Evolutionary conservation across 805 yeast genomes (phyloP).

Genomic region (Sugiyamaella chiloensis): DNA sequence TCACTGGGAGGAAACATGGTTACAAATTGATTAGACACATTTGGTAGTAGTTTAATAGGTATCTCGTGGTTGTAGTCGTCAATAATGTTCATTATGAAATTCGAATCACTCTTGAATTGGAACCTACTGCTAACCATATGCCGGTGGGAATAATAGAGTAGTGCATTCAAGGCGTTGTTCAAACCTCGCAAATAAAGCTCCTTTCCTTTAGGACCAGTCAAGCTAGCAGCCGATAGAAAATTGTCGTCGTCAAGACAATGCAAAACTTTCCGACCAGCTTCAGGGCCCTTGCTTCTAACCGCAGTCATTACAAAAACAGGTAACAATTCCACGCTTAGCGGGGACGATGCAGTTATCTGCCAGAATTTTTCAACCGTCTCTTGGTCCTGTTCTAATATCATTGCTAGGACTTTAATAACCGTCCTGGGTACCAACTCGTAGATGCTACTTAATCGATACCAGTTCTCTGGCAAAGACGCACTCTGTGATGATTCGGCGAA

Average conservation of each 20-base stretch:
- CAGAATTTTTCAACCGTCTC: slow-evolving; percentile 13
- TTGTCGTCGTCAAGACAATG: slow-evolving; percentile 9
- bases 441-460: background rate
- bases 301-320: slow-evolving; percentile 12
- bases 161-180: slow-evolving; percentile 18
- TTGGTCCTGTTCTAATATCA: too few species aligned
- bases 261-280: slow-evolving; percentile 13
- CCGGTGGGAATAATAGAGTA: slow-evolving; percentile 8
- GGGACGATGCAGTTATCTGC: slow-evolving; percentile 8
- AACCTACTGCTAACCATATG: too few species aligned
- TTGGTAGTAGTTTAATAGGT: slow-evolving; percentile 11
- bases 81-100: slow-evolving; percentile 12
- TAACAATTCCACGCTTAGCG: slow-evolving; percentile 11
- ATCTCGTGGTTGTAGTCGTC: slow-evolving; percentile 10
- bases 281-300: background rate
- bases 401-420: too few species aligned
- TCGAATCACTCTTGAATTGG: slow-evolving; percentile 9
- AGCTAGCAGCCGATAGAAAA: background rate
- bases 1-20: slow-evolving; percentile 14
- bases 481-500: background rate
- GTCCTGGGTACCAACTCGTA: background rate
- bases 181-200: slow-evolving; percentile 14
- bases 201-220: background rate
- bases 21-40: slow-evolving; percentile 14
- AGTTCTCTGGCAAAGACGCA: background rate